These are phyloP conservation scores for Mariannaea sp. DNA, from an alignment of 2,329 filamentous ascomycete genomes.

Conservation along the genomic window DNA sequence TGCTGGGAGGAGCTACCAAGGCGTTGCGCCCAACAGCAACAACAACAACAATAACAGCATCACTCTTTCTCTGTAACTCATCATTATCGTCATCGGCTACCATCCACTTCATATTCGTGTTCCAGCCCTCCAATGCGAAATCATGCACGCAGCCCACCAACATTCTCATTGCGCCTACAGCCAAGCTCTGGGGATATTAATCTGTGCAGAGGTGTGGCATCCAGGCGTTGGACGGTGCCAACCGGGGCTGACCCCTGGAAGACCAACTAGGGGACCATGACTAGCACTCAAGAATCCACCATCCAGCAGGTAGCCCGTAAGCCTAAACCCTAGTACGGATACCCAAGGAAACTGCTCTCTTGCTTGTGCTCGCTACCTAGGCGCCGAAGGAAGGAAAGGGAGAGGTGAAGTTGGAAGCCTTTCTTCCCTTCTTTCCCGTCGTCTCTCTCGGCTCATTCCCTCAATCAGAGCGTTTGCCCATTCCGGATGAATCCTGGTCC, in stretches of 20 bases:
- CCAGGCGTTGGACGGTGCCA: slow-evolving; percentile 30
- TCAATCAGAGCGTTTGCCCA: background rate
- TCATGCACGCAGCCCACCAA: slow-evolving; percentile 16
- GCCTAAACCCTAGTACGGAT: slow-evolving; percentile 23
- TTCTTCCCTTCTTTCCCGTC: slow-evolving; percentile 2
- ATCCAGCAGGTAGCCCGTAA: slow-evolving; percentile 24
- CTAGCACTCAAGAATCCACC: slow-evolving; percentile 24
- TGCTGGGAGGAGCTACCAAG: too few relatives aligned
- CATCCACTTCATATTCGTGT: slow-evolving; percentile 12
- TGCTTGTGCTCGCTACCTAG: too few relatives aligned
- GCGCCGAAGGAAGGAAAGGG: slow-evolving; percentile 21
- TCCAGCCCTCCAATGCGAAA: slow-evolving; percentile 8
- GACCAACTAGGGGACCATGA: slow-evolving; percentile 15
- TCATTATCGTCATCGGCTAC: slow-evolving; percentile 13
- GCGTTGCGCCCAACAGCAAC: slow-evolving; percentile 7
- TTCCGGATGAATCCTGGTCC: background rate
- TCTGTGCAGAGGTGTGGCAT: slow-evolving; percentile 13
- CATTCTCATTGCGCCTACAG: slow-evolving; percentile 10
- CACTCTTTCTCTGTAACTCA: too few relatives aligned
- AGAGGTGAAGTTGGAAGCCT: slow-evolving; percentile 14
- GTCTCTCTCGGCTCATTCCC: slow-evolving; percentile 5
- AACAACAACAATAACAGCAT: slow-evolving; percentile 13
- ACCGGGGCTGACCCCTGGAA: slow-evolving; percentile 19
- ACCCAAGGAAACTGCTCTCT: too few relatives aligned
- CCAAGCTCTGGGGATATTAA: slow-evolving; percentile 17